Evolutionary conservation across 768 basidiomycete genomes (phyloP), one percentile per base, ranked within the genome.

Genomic region (Podaxis pistillaris): DNA sequence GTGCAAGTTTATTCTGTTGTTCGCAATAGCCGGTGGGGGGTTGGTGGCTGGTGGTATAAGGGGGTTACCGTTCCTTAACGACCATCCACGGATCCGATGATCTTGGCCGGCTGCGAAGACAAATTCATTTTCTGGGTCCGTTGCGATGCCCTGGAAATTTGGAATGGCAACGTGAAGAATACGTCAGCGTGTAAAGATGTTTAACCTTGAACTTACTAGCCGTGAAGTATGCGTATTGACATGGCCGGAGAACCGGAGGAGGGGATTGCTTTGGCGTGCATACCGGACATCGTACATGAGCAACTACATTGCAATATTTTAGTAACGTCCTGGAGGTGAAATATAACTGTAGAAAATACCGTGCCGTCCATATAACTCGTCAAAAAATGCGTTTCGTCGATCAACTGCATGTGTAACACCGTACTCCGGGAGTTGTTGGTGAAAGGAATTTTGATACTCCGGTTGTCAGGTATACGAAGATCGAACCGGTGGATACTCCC

Each of bases 71-170:
- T 80, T 82, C 15, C 72, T 78, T 8, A 92, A 70, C 11, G 88
- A 89, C 91, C 91, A 93, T 2, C 81, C 82, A 24, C 88, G 84
- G 62, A 92, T 80, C 36, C 78, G 79, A 47, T 74, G 65, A 71
- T 93, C 90, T 64, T 86, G 81, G 9, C 90, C 90, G 0, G 87
- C 87, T 8, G 87, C 86, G 63, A 90, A 90, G 17, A 93, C 68
- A 55, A 87, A 81, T 30, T 83, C 76, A 53, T 87, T 78, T 7
- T 71, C 64, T 0, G 85, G 81, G 65, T 91, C 89, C 17, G 84
- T 68, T 1, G 82, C 75, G 5, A 90, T 76, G 4, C 89, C 89
- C 90, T 92, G 67, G 19, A 24, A 36, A 7, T 28, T 51, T 52
- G 6, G 37, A 49, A 3, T 46, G 22, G 55, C 58, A 26, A 3